Evolutionary conservation across 495 filamentous ascomycete species (phyloP).

Genomic region (Penicillium subrubescens): DNA sequence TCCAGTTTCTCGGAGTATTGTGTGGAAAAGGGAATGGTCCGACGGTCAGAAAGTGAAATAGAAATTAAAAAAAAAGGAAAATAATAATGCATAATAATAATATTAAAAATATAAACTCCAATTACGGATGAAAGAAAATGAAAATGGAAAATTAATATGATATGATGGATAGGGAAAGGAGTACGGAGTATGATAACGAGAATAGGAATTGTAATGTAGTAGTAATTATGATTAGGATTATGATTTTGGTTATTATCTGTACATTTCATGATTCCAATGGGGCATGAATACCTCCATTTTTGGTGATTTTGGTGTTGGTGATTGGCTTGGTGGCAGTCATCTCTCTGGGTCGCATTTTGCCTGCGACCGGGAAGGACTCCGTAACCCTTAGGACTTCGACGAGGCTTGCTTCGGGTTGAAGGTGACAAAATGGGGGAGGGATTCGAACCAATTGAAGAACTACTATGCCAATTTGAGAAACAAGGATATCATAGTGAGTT

Average conservation of each 20-base stretch:
- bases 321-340: background rate
- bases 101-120: background rate
- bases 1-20: constrained; percentile 25
- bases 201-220: background rate
- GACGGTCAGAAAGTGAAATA: constrained; percentile 8
- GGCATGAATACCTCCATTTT: background rate
- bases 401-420: background rate
- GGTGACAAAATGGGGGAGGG: background rate
- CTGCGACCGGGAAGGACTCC: constrained; percentile 1
- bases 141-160: background rate
- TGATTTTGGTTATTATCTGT: background rate
- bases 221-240: background rate
- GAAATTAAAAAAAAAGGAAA: background rate
- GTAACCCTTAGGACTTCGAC: background rate
- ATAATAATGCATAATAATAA: constrained; percentile 2
- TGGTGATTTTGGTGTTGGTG: background rate
- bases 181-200: background rate
- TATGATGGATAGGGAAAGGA: background rate
- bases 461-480: background rate
- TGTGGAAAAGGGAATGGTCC: constrained; percentile 29
- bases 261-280: background rate
- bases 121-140: background rate
- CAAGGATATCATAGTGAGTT: background rate
- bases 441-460: background rate
- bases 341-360: constrained; percentile 1